A percentile compares a stretch with the other conserved stretches of the same genome.
phyloP scores from a whole-genome alignment of 257 asterid genomes.

The Jaltomata sinuosa region DNA sequence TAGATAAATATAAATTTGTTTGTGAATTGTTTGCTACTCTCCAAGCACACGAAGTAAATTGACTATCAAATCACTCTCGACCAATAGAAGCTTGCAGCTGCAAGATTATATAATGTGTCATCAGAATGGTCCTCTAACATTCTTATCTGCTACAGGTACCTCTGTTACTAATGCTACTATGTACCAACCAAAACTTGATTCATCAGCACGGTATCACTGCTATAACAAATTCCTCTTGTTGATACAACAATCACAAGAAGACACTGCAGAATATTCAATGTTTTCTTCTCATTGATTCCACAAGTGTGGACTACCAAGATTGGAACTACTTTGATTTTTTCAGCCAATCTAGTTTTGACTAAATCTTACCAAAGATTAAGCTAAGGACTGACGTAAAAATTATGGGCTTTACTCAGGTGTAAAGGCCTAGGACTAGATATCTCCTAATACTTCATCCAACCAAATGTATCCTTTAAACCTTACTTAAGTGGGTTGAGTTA shows the following conservation, averaged over 20 bases:
- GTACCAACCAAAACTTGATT: neutral
- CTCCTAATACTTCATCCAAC: neutral
- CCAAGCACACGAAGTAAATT: neutral
- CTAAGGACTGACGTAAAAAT: neutral
- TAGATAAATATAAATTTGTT: neutral
- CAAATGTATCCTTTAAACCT: neutral
- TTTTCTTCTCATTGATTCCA: no score
- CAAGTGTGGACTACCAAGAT: neutral
- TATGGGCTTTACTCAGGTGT: neutral
- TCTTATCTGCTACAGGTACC: neutral
- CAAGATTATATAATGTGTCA: neutral
- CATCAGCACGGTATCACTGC: neutral
- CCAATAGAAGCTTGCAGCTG: neutral
- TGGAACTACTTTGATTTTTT: neutral
- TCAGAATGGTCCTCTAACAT: neutral
- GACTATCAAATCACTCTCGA: neutral
- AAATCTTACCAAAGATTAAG: neutral
- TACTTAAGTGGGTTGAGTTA: neutral
- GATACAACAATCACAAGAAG: neutral
- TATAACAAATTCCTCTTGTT: neutral
- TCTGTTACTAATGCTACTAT: neutral
- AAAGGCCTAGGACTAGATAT: neutral
- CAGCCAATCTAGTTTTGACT: neutral
- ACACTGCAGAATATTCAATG: neutral
- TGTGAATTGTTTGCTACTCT: neutral